Evolutionary conservation across 2,329 filamentous ascomycete genomes (phyloP).

Genomic region (Colletotrichum karsti): DNA sequence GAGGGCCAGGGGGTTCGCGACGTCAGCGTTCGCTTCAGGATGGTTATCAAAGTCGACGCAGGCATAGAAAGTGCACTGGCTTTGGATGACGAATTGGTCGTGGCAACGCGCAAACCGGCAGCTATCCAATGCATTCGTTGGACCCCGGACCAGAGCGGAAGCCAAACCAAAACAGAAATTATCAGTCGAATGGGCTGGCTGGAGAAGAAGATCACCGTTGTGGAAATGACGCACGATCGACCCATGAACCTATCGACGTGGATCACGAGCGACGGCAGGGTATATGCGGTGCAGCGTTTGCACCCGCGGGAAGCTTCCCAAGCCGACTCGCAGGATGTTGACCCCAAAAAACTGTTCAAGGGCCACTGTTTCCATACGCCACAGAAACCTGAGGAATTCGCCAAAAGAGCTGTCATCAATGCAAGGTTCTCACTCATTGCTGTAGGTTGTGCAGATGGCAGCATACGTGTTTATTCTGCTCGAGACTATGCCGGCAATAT

Average conservation of each 20-base stretch:
- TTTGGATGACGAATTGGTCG: slow-evolving; percentile 90
- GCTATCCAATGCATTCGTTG: slow-evolving; percentile 98
- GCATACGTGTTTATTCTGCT: slow-evolving; percentile 88
- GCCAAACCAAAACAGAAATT: slow-evolving; percentile 90
- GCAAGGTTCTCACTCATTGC: slow-evolving; percentile 94
- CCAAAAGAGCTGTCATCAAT: slow-evolving; percentile 84
- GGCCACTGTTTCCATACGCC: slow-evolving; percentile 92
- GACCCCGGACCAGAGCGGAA: slow-evolving; percentile 83
- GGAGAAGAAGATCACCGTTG: slow-evolving; percentile 77
- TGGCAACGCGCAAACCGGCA: slow-evolving; percentile 89
- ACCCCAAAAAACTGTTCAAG: slow-evolving; percentile 77
- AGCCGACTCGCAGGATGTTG: slow-evolving; percentile 30
- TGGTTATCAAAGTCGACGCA: slow-evolving; percentile 98
- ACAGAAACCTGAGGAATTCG: slow-evolving; percentile 64
- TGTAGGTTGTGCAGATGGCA: slow-evolving; percentile 81
- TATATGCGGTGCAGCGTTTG: slow-evolving; percentile 87
- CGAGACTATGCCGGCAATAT: slow-evolving; percentile 95
- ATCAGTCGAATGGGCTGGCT: slow-evolving; percentile 89
- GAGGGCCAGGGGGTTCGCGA: slow-evolving; percentile 86
- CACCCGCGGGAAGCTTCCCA: slow-evolving; percentile 43
- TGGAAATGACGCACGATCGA: slow-evolving; percentile 90
- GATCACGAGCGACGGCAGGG: slow-evolving; percentile 88
- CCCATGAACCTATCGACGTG: slow-evolving; percentile 97
- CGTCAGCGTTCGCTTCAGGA: slow-evolving; percentile 89
- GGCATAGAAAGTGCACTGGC: slow-evolving; percentile 90